Evolutionary conservation across 345 rosid genomes (phyloP).

Genomic region (Eutrema yunnanense): DNA sequence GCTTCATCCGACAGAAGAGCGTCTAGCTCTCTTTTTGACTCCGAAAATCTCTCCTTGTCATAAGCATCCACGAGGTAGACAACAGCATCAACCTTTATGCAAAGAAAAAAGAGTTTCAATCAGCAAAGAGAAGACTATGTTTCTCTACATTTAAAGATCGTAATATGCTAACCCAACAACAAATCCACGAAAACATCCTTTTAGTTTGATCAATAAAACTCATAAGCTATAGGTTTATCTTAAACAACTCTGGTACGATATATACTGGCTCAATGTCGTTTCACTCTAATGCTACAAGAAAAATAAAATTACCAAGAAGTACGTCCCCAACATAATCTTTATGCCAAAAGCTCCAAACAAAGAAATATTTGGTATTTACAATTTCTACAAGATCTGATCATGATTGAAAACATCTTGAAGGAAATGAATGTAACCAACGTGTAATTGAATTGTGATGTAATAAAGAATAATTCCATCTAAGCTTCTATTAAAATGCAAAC

Average conservation of each 20-base stretch:
- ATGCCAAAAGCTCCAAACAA: neutral
- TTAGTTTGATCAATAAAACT: neutral
- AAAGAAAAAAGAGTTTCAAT: neutral
- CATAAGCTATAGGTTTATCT: neutral
- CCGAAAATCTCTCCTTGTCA: slow-evolving; percentile 59
- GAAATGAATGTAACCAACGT: neutral
- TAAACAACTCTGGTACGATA: neutral
- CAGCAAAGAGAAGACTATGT: neutral
- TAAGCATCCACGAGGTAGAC: slow-evolving; percentile 69
- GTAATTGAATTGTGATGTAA: neutral
- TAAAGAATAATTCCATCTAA: neutral
- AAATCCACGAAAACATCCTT: too few relatives aligned
- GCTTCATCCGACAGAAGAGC: slow-evolving; percentile 63
- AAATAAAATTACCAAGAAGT: neutral
- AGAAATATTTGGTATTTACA: neutral
- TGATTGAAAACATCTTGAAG: neutral
- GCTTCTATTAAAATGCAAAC: neutral
- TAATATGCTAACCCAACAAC: neutral
- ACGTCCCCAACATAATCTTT: neutral
- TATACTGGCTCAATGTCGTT: neutral
- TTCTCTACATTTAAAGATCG: too few relatives aligned
- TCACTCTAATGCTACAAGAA: neutral
- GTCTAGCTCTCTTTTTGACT: slow-evolving; percentile 58
- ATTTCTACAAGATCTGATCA: neutral
- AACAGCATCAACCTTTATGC: slow-evolving; percentile 61